These are phyloP conservation scores for Leptodontidium sp. DNA, from an alignment of 2,329 filamentous ascomycete genomes.

Conservation along the genomic window DNA sequence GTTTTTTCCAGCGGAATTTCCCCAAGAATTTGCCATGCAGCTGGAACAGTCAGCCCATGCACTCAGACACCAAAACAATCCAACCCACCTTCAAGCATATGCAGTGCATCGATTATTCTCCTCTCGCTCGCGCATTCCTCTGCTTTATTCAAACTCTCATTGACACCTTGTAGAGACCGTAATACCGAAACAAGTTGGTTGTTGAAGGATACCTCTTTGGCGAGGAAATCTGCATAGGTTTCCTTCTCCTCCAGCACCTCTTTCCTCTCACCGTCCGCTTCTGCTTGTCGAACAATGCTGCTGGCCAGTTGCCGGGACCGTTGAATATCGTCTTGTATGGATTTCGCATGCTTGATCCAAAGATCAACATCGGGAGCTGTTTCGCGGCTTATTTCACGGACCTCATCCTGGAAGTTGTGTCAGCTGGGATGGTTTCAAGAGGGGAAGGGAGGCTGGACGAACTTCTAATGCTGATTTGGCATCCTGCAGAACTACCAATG, in stretches of 20 bases:
- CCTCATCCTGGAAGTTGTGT: conserved; percentile 56
- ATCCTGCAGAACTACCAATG: conserved; percentile 52
- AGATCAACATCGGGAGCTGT: conserved; percentile 81
- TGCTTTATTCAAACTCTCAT: conserved; percentile 68
- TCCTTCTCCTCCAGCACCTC: conserved; percentile 52
- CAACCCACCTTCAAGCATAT: conserved; percentile 61
- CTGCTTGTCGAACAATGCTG: conserved; percentile 81
- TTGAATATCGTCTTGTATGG: conserved; percentile 85
- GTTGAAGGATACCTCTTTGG: conserved; percentile 66
- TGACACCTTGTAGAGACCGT: conserved; percentile 62
- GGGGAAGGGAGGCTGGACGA: conserved; percentile 23
- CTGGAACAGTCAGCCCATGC: conserved; percentile 47
- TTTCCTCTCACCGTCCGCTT: conserved; percentile 63
- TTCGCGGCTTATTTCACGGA: conserved; percentile 78
- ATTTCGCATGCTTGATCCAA: conserved; percentile 87
- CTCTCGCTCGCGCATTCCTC: conserved; percentile 63
- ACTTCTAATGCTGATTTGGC: conserved; percentile 58
- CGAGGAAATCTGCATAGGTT: conserved; percentile 64
- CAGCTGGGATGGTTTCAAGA: conserved; percentile 17
- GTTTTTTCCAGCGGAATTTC: conserved; percentile 67
- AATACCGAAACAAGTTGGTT: conserved; percentile 62
- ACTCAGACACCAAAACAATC: neutral
- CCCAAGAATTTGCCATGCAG: conserved; percentile 65
- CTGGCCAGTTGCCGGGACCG: conserved; percentile 80
- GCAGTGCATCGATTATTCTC: conserved; percentile 64